A percentile compares a stretch with the other conserved stretches of the same genome.
Conservation (phyloP, 352 stramenopile genomes). For the Phytopythium montanum region DNA sequence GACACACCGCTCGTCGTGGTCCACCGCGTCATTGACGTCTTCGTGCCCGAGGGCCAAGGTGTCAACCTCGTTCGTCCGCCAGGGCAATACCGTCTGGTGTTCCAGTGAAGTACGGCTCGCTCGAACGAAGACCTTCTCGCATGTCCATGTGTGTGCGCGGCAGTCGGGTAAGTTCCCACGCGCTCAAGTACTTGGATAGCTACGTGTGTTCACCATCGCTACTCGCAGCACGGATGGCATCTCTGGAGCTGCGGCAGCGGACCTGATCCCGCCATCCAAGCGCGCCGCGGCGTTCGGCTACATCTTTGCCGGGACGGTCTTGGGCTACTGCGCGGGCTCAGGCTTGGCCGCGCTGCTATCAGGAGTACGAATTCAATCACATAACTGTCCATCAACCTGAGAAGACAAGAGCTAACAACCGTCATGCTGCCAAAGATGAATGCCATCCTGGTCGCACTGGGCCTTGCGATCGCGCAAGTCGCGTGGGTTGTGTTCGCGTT, state of each 20-base stretch:
- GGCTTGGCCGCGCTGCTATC: slow-evolving; percentile 47
- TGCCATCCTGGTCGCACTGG: slow-evolving; percentile 34
- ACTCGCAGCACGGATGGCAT: slow-evolving; percentile 40
- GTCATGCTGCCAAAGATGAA: slow-evolving; percentile 27
- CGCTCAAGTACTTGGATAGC: neutral
- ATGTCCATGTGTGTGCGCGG: neutral
- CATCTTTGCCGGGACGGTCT: slow-evolving; percentile 43
- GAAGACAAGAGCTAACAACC: neutral
- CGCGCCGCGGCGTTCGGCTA: slow-evolving; percentile 54
- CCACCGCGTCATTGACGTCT: neutral
- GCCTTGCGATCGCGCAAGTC: slow-evolving; percentile 43
- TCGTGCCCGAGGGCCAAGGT: neutral
- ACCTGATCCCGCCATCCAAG: slow-evolving; percentile 47
- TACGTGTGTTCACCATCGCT: neutral
- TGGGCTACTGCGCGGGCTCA: slow-evolving; percentile 48
- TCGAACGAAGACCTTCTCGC: neutral
- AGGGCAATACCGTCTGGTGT: neutral
- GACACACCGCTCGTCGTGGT: neutral
- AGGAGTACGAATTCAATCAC: slow-evolving; percentile 23
- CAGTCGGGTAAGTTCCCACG: slow-evolving; percentile 29
- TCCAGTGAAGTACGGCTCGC: neutral
- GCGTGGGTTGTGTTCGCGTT: slow-evolving; percentile 53
- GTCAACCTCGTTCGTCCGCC: neutral
- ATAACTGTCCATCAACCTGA: neutral
- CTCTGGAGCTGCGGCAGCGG: slow-evolving; percentile 49